phyloP scores from a whole-genome alignment of 352 stramenopile species.

The Pythium grandisporangium region DNA sequence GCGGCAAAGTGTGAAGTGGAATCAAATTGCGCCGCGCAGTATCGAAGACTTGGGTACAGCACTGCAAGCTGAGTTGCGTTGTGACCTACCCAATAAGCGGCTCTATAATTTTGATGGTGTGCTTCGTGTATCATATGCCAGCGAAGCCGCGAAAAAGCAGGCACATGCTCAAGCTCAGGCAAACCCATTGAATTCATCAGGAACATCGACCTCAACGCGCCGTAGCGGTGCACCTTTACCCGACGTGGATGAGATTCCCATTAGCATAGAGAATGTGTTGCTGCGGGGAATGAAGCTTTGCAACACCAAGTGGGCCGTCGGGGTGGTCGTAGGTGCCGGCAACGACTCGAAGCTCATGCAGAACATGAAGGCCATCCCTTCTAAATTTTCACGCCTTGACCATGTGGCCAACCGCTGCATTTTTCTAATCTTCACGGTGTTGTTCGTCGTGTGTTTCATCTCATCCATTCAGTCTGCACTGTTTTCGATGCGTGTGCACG shows the following conservation, averaged over 20 bases:
- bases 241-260: slow-evolving; percentile 47
- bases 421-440: slow-evolving; percentile 72
- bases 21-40: slow-evolving; percentile 22
- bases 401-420: slow-evolving; percentile 74
- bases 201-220: too few species aligned
- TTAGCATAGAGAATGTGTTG: slow-evolving; percentile 75
- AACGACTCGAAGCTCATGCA: slow-evolving; percentile 79
- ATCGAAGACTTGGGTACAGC: slow-evolving; percentile 36
- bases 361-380: slow-evolving; percentile 82
- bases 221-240: background rate
- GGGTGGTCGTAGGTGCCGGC: slow-evolving; percentile 67
- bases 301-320: slow-evolving; percentile 77
- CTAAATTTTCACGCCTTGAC: slow-evolving; percentile 79
- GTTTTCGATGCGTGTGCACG: slow-evolving; percentile 30
- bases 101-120: slow-evolving; percentile 79
- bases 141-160: slow-evolving; percentile 14
- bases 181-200: background rate
- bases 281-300: slow-evolving; percentile 76
- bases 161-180: slow-evolving; percentile 8
- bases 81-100: slow-evolving; percentile 70
- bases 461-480: slow-evolving; percentile 48
- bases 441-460: slow-evolving; percentile 64
- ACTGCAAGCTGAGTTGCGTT: slow-evolving; percentile 57
- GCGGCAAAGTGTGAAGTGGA: slow-evolving; percentile 52
- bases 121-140: slow-evolving; percentile 27